Percentiles rank a stretch among this genome's conserved stretches.
phyloP scores from a whole-genome alignment of 371 early-diverging fungal genomes.

The Caulochytrium protostelioides region DNA sequence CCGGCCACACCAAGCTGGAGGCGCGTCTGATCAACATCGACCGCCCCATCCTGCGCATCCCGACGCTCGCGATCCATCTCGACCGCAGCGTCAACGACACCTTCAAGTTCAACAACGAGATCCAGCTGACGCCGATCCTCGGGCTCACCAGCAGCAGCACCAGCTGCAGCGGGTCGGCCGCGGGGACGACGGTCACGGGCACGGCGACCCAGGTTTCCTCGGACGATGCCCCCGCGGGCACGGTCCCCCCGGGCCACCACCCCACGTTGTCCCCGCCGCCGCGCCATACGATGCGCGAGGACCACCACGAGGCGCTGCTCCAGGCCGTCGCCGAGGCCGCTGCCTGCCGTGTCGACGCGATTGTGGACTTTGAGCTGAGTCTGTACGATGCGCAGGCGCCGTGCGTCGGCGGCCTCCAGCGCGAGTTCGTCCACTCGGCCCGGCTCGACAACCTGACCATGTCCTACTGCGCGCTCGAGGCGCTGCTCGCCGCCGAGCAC shows the following conservation, averaged over 20 bases:
- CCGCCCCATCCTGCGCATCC: conserved; percentile 73
- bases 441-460: conserved; percentile 88
- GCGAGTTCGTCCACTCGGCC: conserved; percentile 83
- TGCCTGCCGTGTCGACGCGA: conserved; percentile 29
- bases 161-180: too few species aligned
- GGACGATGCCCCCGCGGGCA: neutral
- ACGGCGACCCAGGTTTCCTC: too few species aligned
- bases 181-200: too few species aligned
- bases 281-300: too few species aligned
- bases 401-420: conserved; percentile 59
- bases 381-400: conserved; percentile 71
- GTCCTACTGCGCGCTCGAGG: conserved; percentile 63
- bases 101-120: conserved; percentile 87
- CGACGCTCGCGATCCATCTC: conserved; percentile 91
- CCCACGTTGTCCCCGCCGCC: too few species aligned
- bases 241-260: neutral
- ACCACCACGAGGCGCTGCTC: conserved; percentile 60
- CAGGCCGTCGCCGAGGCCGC: conserved; percentile 38
- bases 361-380: conserved; percentile 85
- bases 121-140: conserved; percentile 70
- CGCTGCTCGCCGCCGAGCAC: conserved; percentile 13
- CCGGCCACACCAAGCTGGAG: conserved; percentile 35
- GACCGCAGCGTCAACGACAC: conserved; percentile 56
- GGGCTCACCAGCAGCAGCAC: too few species aligned
- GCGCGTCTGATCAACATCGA: conserved; percentile 52